Percentiles rank a stretch among this genome's conserved stretches.
These are phyloP conservation scores for Macadamia tetraphylla DNA, from an alignment of 164 flowering plant species.

Conservation along the genomic window DNA sequence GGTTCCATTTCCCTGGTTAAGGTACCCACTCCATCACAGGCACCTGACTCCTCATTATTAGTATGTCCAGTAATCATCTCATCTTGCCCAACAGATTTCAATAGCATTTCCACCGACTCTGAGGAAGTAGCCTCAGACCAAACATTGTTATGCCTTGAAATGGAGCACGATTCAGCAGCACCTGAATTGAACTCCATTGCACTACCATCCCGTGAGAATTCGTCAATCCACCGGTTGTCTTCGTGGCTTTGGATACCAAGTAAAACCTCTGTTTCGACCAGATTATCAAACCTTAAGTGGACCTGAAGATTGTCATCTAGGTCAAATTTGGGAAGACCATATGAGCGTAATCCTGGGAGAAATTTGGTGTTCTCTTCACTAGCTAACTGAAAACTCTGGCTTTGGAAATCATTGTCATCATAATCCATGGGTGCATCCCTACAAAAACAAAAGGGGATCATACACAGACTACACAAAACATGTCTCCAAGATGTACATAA, in stretches of 20 bases:
- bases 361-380: conserved; percentile 67
- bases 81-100: conserved; percentile 94
- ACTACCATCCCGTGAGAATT: conserved; percentile 62
- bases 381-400: conserved; percentile 72
- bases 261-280: conserved; percentile 83
- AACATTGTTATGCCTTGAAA: conserved; percentile 75
- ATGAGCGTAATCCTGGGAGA: conserved; percentile 62
- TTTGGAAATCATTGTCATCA: conserved; percentile 82
- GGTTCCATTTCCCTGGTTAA: conserved; percentile 43
- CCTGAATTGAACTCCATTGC: conserved; percentile 66
- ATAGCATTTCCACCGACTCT: conserved; percentile 95
- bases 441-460: conserved; percentile 9
- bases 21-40: conserved; percentile 35
- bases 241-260: conserved; percentile 82
- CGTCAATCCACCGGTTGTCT: conserved; percentile 88
- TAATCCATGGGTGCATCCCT: conserved; percentile 92
- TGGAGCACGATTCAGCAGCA: conserved; percentile 72
- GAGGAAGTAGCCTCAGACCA: conserved; percentile 98
- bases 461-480: neutral
- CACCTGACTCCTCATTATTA: conserved; percentile 41
- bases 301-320: conserved; percentile 60
- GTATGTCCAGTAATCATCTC: conserved; percentile 49
- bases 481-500: neutral
- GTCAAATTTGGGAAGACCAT: conserved; percentile 67
- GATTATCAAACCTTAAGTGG: conserved; percentile 73